Base-by-base conservation (phyloP, 768 basidiomycete species). In the Lentinula lateritia region DNA sequence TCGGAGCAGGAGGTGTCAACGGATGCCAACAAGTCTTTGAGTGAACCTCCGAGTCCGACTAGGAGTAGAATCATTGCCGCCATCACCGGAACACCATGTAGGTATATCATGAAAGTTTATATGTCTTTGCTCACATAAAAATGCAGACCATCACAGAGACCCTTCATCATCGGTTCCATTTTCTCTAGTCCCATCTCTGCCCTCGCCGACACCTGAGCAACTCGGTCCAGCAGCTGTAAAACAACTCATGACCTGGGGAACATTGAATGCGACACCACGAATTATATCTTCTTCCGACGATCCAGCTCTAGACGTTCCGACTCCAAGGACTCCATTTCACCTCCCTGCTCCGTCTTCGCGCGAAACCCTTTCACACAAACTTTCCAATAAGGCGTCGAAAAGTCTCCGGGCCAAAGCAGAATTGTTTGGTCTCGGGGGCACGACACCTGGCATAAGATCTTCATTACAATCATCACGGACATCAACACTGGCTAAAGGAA, bases 161-260 rank as follows among this genome's bases (percentile, higher is more conserved):
- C 82, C 88, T 5, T 73, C 54, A 76, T 76, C 39, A 20, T 43
- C 55, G 12, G 43, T n/a, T 62, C 80, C 78, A 12, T 93, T 92
- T 71, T 79, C 88, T 2, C 86, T 97, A 18, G 88, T 99, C 20
- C 88, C 93, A 13, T 84, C 85, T 60, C 73, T 96, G 9, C 96
- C 97, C 3, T 93, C 95, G 0, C 95, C 95, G 1, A 91, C 90
- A 6, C 88, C 94, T 0, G 82, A 86, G 5, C 80, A 92, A 67
- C 82, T 98, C 50, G 92, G 92, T 0, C 85, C 94, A 1, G 76
- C 80, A 5, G 90, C 92, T 0, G 81, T 98, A 56, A 93, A 94
- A 68, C 89, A 98, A 66, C 83, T 99, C 15, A 94, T 98, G 90
- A 99, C 97, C 12, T 95, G 93, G 94, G 97, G 97, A 1, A 95